A percentile compares a stretch with the other conserved stretches of the same genome.
Conservation (phyloP, 176 grass and related monocot species). For the Lolium perenne region DNA sequence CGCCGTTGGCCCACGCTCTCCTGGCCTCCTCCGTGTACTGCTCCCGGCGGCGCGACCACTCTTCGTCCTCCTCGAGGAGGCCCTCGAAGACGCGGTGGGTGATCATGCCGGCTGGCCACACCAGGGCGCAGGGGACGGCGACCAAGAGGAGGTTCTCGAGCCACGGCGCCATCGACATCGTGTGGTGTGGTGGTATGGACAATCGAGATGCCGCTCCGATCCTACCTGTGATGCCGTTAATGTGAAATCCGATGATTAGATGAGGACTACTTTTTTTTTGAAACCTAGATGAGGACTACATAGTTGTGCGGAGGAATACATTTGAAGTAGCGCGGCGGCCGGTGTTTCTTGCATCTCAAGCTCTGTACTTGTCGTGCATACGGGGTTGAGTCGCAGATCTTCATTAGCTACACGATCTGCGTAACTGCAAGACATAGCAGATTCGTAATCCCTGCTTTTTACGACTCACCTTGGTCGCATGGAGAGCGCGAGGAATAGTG, state of each 20-base stretch:
- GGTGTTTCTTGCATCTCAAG: not conserved
- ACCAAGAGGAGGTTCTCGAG: not conserved
- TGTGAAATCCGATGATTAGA: not conserved
- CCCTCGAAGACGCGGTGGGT: not conserved
- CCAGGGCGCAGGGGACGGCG: not conserved
- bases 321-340: not conserved
- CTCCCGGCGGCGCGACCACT: conserved; percentile 1
- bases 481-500: too few relatives aligned
- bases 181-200: not conserved
- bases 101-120: not conserved
- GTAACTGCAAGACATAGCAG: too few relatives aligned
- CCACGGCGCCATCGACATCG: not conserved
- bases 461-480: too few relatives aligned
- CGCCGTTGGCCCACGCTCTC: conserved; percentile 2
- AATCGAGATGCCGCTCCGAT: too few relatives aligned
- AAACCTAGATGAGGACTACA: too few relatives aligned
- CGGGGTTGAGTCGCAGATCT: not conserved
- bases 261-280: too few relatives aligned
- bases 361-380: not conserved
- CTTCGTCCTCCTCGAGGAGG: not conserved
- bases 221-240: not conserved
- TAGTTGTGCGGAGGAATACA: too few relatives aligned
- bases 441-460: too few relatives aligned
- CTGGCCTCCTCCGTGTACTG: not conserved
- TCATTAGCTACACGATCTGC: too few relatives aligned